Evolutionary conservation across 768 basidiomycete species (phyloP).

Genomic region (Leucosporidium yakuticum): DNA sequence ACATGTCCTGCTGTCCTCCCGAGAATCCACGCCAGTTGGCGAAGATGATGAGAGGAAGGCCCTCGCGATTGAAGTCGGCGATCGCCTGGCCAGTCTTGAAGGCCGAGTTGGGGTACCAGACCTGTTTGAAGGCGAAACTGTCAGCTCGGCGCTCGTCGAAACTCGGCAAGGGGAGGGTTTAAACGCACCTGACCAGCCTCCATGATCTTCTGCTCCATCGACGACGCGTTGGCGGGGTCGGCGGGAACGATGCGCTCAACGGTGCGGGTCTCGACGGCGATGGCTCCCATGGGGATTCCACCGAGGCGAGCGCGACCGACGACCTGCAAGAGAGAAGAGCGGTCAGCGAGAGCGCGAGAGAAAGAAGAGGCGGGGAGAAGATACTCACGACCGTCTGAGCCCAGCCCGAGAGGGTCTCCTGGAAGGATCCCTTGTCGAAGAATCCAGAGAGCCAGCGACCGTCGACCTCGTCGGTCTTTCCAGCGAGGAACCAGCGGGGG

Average conservation of each 20-base stretch:
- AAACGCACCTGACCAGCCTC: constrained; percentile 74
- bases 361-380: neutral
- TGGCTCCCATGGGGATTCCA: constrained; percentile 95
- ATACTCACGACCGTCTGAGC: constrained; percentile 78
- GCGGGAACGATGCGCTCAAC: constrained; percentile 95
- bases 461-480: constrained; percentile 72
- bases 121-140: constrained; percentile 42
- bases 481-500: constrained; percentile 95
- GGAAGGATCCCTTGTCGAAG: constrained; percentile 96
- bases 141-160: neutral
- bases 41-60: constrained; percentile 92
- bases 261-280: constrained; percentile 94
- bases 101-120: constrained; percentile 99
- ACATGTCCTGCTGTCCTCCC: constrained; percentile 97
- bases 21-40: constrained; percentile 99
- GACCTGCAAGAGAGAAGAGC: constrained; percentile 42
- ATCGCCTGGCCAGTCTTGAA: constrained; percentile 99
- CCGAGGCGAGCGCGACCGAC: constrained; percentile 92
- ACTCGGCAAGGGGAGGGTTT: neutral
- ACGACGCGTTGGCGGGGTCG: constrained; percentile 92
- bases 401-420: constrained; percentile 98
- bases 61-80: constrained; percentile 96
- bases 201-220: constrained; percentile 96
- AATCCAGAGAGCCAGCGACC: constrained; percentile 77
- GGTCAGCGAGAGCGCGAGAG: neutral